A percentile compares a stretch with the other conserved stretches of the same genome.
phyloP scores from a whole-genome alignment of 495 filamentous ascomycete species.

The Polyplosphaeria fusca region DNA sequence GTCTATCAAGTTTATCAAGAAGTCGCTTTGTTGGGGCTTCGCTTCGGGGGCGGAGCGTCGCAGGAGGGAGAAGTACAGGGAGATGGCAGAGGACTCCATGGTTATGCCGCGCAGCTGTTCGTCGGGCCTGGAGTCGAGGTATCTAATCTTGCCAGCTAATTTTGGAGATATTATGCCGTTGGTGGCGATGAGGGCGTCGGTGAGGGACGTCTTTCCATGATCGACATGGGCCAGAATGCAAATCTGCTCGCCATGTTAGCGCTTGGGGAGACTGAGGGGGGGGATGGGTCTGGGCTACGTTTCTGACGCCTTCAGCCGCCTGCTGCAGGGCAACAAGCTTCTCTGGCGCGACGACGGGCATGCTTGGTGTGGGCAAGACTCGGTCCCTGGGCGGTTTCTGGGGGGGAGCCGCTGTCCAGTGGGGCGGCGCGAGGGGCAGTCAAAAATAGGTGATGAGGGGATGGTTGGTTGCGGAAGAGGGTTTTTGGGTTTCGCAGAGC shows the following conservation, averaged over 20 bases:
- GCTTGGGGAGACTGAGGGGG: neutral
- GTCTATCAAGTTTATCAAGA: constrained; percentile 96
- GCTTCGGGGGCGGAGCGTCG: constrained; percentile 65
- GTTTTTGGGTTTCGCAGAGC: constrained; percentile 5
- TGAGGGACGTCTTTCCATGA: constrained; percentile 97
- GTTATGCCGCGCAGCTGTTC: constrained; percentile 97
- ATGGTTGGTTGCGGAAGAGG: constrained; percentile 23
- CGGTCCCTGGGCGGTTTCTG: neutral
- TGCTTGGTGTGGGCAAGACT: constrained; percentile 37
- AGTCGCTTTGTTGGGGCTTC: constrained; percentile 71
- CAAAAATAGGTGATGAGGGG: constrained; percentile 1
- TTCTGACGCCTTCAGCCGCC: constrained; percentile 80
- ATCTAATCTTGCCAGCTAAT: constrained; percentile 95
- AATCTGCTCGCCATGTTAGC: constrained; percentile 61
- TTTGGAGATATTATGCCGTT: constrained; percentile 99
- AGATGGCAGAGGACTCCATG: constrained; percentile 99
- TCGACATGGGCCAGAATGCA: constrained; percentile 98
- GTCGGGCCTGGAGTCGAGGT: constrained; percentile 93
- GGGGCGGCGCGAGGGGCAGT: neutral
- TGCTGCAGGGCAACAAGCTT: constrained; percentile 82
- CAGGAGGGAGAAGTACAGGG: constrained; percentile 90
- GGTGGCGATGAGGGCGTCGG: constrained; percentile 92
- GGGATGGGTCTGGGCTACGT: constrained; percentile 52
- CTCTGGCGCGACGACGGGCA: constrained; percentile 85
- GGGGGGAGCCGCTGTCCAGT: constrained; percentile 1